Percentiles rank a stretch among this genome's conserved stretches.
Conservation (phyloP, 257 asterid species). For the Paulownia fortunei region DNA sequence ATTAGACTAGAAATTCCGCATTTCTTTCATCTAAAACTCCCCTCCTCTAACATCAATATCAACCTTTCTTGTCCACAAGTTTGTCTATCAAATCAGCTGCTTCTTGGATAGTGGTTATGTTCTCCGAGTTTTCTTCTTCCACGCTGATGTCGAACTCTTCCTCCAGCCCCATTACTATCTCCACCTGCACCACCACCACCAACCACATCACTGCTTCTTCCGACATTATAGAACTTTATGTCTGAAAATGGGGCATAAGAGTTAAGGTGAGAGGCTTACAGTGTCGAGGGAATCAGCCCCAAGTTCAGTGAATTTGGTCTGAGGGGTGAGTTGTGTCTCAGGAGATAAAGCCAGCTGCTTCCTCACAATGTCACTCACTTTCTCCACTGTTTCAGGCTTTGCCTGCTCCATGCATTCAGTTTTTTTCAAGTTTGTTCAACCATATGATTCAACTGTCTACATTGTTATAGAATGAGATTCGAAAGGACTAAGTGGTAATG, state of each 20-base stretch:
- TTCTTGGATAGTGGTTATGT: slow-evolving; percentile 68
- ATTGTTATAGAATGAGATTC: no score
- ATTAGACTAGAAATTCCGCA: background rate
- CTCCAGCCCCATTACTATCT: slow-evolving; percentile 83
- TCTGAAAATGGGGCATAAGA: background rate
- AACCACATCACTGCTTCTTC: no score
- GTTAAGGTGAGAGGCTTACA: slow-evolving; percentile 28
- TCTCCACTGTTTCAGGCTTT: slow-evolving; percentile 72
- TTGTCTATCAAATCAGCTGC: slow-evolving; percentile 83
- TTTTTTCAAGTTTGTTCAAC: background rate
- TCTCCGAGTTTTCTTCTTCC: slow-evolving; percentile 76
- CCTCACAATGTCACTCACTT: slow-evolving; percentile 65
- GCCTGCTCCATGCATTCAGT: slow-evolving; percentile 45
- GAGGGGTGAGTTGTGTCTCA: slow-evolving; percentile 55
- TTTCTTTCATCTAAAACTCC: background rate
- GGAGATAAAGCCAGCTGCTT: slow-evolving; percentile 68
- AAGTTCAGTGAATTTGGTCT: slow-evolving; percentile 57
- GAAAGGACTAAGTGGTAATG: no score
- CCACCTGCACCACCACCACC: slow-evolving; percentile 54
- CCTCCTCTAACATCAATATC: background rate
- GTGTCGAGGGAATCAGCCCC: slow-evolving; percentile 94
- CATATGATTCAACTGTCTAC: background rate
- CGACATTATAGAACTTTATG: no score
- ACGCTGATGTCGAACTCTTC: slow-evolving; percentile 70
- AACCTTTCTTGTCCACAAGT: slow-evolving; percentile 46